Base-by-base conservation (phyloP, 768 basidiomycete species). In the Termitomyces sp. region DNA sequence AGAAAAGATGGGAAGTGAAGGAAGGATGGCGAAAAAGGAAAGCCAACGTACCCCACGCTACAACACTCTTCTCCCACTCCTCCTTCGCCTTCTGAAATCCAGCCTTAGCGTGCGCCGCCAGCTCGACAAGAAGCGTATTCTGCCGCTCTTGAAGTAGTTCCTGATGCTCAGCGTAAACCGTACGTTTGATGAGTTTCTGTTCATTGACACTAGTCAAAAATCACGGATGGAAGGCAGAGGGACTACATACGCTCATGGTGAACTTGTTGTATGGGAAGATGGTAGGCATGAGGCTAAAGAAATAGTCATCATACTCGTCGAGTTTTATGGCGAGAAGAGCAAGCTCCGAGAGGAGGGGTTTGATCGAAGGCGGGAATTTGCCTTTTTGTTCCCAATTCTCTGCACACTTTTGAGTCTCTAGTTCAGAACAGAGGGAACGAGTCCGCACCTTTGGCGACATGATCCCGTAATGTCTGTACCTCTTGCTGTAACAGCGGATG, bases 251-350 rank as follows among this genome's bases (percentile, higher is more conserved):
- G 50, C 82, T 89, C 87, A 98, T 94, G 0, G 92, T 96, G 69
- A 91, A 99, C 62, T 88, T 86, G 74, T 99, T 99, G 68, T 98
- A 98, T 0, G 94, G 93, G 65, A 98, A 94, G 38, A 96, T 69
- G 23, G 73, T 78, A 0, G 95, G 92, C 84, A 98, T 89, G 19
- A 89, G 77, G 64, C 84, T 87, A 74, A 96, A 98, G 70, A 96
- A 96, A 64, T 90, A 83, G 17, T 96, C 95, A 59, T 92, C 89
- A 71, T 96, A 97, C 67, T 95, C 86, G 69, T 87, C 90, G n/a
- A 90, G 78, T 27, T 80, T 75, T 64, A 96, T 84, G 0, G 96
- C 95, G 49, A 85, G 79, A 38, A 91, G 66, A 0, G 94, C 92
- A 40, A 92, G 80, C 10, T 82, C 68, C n/a, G 77, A 75, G 4